Evolutionary conservation across 192 early-diverging fungal species (phyloP), one percentile per base, ranked within the genome.

Genomic region (Tieghemiomyces parasiticus): DNA sequence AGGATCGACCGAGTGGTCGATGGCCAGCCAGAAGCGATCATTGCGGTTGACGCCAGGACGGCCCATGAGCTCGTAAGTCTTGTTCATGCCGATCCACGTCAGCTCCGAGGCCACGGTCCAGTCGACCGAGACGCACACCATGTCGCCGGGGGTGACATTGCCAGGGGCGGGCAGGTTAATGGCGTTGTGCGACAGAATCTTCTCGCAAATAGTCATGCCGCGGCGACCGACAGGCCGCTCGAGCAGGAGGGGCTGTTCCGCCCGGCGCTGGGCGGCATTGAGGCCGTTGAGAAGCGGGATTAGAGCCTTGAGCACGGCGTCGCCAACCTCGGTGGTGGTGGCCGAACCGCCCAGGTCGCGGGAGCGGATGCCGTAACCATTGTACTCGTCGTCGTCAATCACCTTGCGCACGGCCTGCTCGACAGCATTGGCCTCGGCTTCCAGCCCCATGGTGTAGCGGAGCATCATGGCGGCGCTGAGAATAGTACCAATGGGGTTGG

Each of bases 401-500:
- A 95, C 94, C 53, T 83, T 76, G 62, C 84, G 83, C 26, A 97
- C 94, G 45, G 94, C 92, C 34, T 82, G 78, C 77, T 99, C 96
- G 42, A 99, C 65, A 19, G 89, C 88, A 61, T 83, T 79, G 56
- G 94, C 94, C 71, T 99, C 94, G 58, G 74, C 70, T 63, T 90
- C 86, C 70, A 95, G 70, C 63, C 83, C 85, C 63, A 99, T 78
- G 38, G 94, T 96, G 78, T 96, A 99, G 60, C 87, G 82, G 63
- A 99, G 77, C 71, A 99, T 73, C 80, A 99, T 80, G 28, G 96
- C 94, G 33, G 79, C 87, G 65, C 84, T 87, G 60, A 99, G 87
- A 64, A 99, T 99, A 46, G 94, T 97, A 44, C 92, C 96, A 35
- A 99, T 83, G 29, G 96, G 96, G 74, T 99, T 99, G 48, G 92